Percentiles rank a stretch among this genome's conserved stretches.
These are phyloP conservation scores for Sugiyamaella mastotermitis DNA, from an alignment of 805 yeast genomes.

Conservation along the genomic window DNA sequence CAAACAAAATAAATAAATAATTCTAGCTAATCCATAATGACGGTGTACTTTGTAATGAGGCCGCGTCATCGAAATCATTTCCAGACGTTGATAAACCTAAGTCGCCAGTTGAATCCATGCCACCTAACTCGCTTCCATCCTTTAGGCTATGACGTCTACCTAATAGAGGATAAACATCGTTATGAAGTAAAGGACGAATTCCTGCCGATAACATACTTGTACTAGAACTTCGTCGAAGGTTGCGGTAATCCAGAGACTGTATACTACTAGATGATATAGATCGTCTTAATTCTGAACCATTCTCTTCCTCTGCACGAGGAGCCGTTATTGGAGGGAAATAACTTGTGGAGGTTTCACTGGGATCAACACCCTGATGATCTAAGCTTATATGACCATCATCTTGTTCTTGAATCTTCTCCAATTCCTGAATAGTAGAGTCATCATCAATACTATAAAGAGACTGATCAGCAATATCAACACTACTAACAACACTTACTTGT, in stretches of 20 bases:
- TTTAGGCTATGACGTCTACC: slow-evolving; percentile 9
- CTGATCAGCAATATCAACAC: slow-evolving; percentile 19
- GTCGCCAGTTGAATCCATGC: slow-evolving; percentile 18
- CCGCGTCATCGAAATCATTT: slow-evolving; percentile 17
- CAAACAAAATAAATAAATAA: slow-evolving; percentile 5
- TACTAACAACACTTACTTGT: slow-evolving; percentile 11
- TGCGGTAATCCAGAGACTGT: background rate
- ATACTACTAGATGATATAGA: background rate
- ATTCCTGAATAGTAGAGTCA: too few species aligned
- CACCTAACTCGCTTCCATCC: slow-evolving; percentile 10
- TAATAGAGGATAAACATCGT: slow-evolving; percentile 14
- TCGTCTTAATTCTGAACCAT: background rate
- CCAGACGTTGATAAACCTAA: slow-evolving; percentile 10
- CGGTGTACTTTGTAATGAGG: slow-evolving; percentile 18
- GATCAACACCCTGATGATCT: slow-evolving; percentile 1
- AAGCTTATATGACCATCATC: slow-evolving; percentile 5
- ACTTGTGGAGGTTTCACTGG: too few species aligned
- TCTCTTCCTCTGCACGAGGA: background rate
- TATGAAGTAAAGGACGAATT: background rate
- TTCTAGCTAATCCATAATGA: slow-evolving; percentile 17
- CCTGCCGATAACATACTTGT: background rate
- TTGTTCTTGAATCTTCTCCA: slow-evolving; percentile 3
- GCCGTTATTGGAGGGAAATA: too few species aligned
- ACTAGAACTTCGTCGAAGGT: slow-evolving; percentile 7
- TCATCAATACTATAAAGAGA: background rate